Conservation (phyloP, 129 eudicot species). For the Ambrosia trifida region DNA sequence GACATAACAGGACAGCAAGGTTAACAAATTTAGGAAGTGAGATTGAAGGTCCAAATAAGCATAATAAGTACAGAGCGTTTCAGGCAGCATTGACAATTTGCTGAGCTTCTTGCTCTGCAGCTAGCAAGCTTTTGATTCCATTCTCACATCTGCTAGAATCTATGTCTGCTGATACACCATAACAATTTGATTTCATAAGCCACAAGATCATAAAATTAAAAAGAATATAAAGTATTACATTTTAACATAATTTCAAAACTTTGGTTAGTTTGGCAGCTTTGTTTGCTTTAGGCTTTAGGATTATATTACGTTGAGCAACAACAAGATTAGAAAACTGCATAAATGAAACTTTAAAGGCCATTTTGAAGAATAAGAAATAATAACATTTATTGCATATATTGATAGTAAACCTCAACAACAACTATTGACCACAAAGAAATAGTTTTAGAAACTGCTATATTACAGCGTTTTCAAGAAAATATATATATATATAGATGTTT, state of each 20-base stretch:
- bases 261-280: too few species aligned
- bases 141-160: slow-evolving; percentile 65
- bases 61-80: slow-evolving; percentile 43
- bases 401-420: background rate
- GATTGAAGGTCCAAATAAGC: background rate
- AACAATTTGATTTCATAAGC: background rate
- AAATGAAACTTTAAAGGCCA: background rate
- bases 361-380: background rate
- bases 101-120: slow-evolving; percentile 92
- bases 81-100: slow-evolving; percentile 81
- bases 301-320: too few species aligned
- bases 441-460: background rate
- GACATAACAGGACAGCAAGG: background rate
- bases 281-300: too few species aligned
- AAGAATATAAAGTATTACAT: background rate
- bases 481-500: too few species aligned
- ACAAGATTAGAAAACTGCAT: background rate
- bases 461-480: too few species aligned
- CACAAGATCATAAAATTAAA: background rate
- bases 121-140: slow-evolving; percentile 67
- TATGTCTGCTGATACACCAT: slow-evolving; percentile 33
- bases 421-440: background rate
- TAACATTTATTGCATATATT: background rate
- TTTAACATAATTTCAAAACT: too few species aligned
- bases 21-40: background rate